A percentile compares a stretch with the other conserved stretches of the same genome.
These are phyloP conservation scores for Aspergillus cejpii DNA, from an alignment of 2,329 filamentous ascomycete species.

Conservation along the genomic window DNA sequence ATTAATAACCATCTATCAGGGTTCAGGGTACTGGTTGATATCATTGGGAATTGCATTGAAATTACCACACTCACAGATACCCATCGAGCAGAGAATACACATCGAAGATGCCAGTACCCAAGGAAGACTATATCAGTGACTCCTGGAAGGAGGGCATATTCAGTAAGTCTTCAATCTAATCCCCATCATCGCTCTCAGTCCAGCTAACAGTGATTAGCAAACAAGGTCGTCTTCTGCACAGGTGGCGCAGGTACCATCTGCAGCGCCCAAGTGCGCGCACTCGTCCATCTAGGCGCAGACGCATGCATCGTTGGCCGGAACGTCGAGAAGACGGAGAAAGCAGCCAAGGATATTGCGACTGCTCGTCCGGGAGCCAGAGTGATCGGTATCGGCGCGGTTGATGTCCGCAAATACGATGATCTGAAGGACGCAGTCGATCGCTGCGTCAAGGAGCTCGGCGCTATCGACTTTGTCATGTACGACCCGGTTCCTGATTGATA, in stretches of 20 bases:
- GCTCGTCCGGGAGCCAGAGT: conserved; percentile 74
- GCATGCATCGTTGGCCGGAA: conserved; percentile 92
- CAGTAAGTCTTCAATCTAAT: conserved; percentile 45
- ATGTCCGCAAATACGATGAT: conserved; percentile 66
- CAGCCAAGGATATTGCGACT: conserved; percentile 74
- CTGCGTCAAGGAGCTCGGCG: conserved; percentile 75
- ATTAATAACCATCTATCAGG: neutral
- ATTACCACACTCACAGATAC: no score
- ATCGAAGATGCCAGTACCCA: conserved; percentile 58
- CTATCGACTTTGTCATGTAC: conserved; percentile 88
- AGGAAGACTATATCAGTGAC: conserved; percentile 69
- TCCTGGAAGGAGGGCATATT: conserved; percentile 87
- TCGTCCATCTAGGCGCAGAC: conserved; percentile 85
- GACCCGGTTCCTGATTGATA: neutral
- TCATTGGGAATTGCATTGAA: no score
- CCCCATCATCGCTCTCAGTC: neutral
- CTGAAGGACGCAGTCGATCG: conserved; percentile 68
- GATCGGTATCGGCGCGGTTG: conserved; percentile 68
- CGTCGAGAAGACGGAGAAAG: conserved; percentile 74
- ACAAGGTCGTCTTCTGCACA: conserved; percentile 89
- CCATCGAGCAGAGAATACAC: no score
- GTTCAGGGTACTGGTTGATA: neutral
- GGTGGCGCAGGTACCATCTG: conserved; percentile 92
- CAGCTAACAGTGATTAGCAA: conserved; percentile 47
- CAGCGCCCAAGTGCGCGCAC: conserved; percentile 82